Evolutionary conservation across 106 monocot genomes (phyloP).

Genomic region (Hemerocallis citrina): DNA sequence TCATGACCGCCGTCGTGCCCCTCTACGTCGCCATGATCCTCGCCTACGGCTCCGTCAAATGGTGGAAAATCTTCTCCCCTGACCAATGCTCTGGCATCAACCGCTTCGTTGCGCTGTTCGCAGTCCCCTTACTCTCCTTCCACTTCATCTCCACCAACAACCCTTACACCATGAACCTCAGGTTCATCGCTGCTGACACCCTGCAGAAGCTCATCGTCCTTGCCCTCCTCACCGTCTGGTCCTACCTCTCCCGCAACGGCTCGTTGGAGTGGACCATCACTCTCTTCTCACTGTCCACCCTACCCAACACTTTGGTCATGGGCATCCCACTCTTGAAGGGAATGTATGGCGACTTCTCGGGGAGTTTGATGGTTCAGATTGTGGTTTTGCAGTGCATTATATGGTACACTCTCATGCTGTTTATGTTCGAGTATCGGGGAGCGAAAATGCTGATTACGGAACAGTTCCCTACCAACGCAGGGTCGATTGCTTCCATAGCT

Average conservation of each 20-base stretch:
- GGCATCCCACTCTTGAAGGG: slow-evolving; percentile 81
- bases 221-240: slow-evolving; percentile 34
- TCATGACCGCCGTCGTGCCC: slow-evolving; percentile 67
- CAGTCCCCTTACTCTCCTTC: slow-evolving; percentile 40
- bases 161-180: slow-evolving; percentile 59
- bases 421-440: slow-evolving; percentile 86
- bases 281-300: slow-evolving; percentile 86
- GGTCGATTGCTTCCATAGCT: slow-evolving; percentile 55
- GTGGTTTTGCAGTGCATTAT: slow-evolving; percentile 95
- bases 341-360: slow-evolving; percentile 89
- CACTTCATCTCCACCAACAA: slow-evolving; percentile 54
- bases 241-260: slow-evolving; percentile 31
- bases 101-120: slow-evolving; percentile 49
- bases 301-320: slow-evolving; percentile 98
- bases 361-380: slow-evolving; percentile 83
- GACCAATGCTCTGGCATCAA: slow-evolving; percentile 67
- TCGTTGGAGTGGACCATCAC: slow-evolving; percentile 85
- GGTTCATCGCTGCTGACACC: slow-evolving; percentile 68
- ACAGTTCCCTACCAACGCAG: slow-evolving; percentile 71
- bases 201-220: slow-evolving; percentile 69
- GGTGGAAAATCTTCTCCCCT: slow-evolving; percentile 57
- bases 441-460: slow-evolving; percentile 63
- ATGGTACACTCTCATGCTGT: slow-evolving; percentile 95
- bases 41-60: slow-evolving; percentile 50
- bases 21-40: slow-evolving; percentile 71